These are phyloP conservation scores for Filosporella fistucella DNA, from an alignment of 495 filamentous ascomycete genomes.

Conservation along the genomic window DNA sequence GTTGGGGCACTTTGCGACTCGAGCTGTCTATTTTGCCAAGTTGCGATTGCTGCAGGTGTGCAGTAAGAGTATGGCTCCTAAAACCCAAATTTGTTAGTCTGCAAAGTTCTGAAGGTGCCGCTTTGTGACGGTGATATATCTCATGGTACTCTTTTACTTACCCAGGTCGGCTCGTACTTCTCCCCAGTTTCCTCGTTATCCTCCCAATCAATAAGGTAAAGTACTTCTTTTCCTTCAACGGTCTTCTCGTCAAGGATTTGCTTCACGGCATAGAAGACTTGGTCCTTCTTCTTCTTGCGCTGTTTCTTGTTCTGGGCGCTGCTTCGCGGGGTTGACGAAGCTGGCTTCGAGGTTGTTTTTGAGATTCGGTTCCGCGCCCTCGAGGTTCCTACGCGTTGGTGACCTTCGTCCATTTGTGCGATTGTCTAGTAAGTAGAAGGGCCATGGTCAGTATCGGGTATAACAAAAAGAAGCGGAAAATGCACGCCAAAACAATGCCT, in stretches of 20 bases:
- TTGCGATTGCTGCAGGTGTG: conserved; percentile 5
- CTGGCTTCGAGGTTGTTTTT: not conserved
- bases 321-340: not conserved
- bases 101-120: not conserved
- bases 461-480: too few species aligned
- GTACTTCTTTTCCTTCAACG: not conserved
- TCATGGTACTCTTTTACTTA: conserved; percentile 11
- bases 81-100: not conserved
- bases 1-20: not conserved
- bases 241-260: conserved; percentile 16
- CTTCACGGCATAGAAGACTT: not conserved
- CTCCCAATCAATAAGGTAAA: conserved; percentile 22
- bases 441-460: too few species aligned
- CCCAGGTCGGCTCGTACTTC: conserved; percentile 17
- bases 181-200: conserved; percentile 17
- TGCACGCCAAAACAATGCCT: too few species aligned
- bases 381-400: too few species aligned
- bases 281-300: not conserved
- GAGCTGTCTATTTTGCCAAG: conserved; percentile 15
- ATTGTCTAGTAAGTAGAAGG: too few species aligned
- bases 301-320: not conserved
- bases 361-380: conserved; percentile 2
- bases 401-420: too few species aligned
- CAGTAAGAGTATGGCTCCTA: conserved; percentile 18
- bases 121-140: not conserved